Evolutionary conservation across 345 rosid genomes (phyloP).

Genomic region (Citrus mangshanensis): DNA sequence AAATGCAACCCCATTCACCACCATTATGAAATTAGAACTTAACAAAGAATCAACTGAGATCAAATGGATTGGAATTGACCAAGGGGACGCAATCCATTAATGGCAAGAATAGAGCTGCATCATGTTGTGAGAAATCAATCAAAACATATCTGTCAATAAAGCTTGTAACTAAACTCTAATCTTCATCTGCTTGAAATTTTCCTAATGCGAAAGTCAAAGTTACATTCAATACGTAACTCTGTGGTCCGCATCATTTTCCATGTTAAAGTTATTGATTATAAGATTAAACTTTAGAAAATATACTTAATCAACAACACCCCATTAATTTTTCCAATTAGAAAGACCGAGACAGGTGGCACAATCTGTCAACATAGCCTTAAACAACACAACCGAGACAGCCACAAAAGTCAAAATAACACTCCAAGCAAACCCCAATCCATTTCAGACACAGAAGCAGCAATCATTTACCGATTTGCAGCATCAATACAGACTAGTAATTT

Average conservation of each 20-base stretch:
- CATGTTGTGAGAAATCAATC: not conserved
- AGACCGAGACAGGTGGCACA: not conserved
- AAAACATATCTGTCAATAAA: not conserved
- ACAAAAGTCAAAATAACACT: not conserved
- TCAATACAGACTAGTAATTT: not conserved
- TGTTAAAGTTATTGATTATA: not conserved
- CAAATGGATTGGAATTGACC: not conserved
- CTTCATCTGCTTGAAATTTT: not conserved
- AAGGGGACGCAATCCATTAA: not conserved
- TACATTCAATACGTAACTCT: not conserved
- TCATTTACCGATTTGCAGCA: not conserved
- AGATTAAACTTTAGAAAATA: constrained; percentile 7
- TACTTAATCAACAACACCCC: not conserved
- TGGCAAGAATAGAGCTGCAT: not conserved
- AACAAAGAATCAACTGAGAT: not conserved
- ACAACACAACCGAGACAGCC: not conserved
- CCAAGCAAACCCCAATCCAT: not conserved
- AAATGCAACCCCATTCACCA: not conserved
- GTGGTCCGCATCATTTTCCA: not conserved
- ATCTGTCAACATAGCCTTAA: not conserved
- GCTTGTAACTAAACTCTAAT: not conserved
- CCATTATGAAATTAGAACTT: not conserved
- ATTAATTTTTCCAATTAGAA: not conserved
- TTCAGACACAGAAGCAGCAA: not conserved
- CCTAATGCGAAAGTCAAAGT: not conserved